These are phyloP conservation scores for Lotus japonicus DNA, from an alignment of 306 rosid species.

Conservation along the genomic window DNA sequence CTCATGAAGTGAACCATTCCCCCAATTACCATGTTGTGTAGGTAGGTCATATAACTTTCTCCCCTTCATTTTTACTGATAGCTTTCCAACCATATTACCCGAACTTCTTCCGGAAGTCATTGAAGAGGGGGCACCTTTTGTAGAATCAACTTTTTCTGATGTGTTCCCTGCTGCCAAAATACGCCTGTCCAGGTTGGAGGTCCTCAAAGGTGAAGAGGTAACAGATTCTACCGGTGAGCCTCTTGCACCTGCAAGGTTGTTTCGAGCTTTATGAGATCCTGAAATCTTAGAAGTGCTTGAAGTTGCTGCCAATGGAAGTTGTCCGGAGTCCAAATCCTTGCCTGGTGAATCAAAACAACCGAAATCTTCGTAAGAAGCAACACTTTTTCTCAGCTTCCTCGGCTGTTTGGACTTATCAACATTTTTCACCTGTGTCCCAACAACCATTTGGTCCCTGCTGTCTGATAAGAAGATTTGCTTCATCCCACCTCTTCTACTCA, in stretches of 20 bases:
- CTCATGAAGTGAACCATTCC: constrained; percentile 21
- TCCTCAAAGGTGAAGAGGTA: constrained; percentile 55
- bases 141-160: constrained; percentile 24
- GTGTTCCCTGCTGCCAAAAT: constrained; percentile 21
- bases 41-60: not conserved
- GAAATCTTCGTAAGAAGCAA: constrained; percentile 20
- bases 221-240: constrained; percentile 63
- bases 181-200: constrained; percentile 32
- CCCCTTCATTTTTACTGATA: constrained; percentile 20
- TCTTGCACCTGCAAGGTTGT: constrained; percentile 38
- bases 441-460: constrained; percentile 16
- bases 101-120: constrained; percentile 17
- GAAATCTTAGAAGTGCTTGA: constrained; percentile 72
- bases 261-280: constrained; percentile 33
- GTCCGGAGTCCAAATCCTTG: constrained; percentile 38
- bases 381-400: constrained; percentile 27
- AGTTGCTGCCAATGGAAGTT: constrained; percentile 37
- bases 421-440: constrained; percentile 25
- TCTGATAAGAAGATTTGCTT: constrained; percentile 17
- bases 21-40: constrained; percentile 22
- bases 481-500: constrained; percentile 27
- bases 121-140: constrained; percentile 19
- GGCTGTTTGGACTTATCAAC: constrained; percentile 26
- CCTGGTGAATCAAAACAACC: constrained; percentile 28
- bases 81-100: constrained; percentile 22